Evolutionary conservation across 2,329 filamentous ascomycete genomes (phyloP), one percentile per base, ranked within the genome.

Genomic region (Neonectria ditissima): DNA sequence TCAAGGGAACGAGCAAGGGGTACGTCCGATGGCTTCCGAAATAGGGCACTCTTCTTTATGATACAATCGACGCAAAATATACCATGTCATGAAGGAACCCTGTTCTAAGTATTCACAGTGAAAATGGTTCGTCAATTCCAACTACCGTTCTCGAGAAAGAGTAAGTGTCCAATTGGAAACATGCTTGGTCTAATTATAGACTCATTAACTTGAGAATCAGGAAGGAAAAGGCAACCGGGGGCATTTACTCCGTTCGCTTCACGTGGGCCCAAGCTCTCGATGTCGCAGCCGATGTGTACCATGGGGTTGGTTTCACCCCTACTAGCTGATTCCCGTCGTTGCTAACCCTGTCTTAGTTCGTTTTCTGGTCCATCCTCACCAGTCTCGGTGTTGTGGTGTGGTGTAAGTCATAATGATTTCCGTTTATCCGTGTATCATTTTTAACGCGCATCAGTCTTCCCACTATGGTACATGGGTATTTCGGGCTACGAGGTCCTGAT

Each of bases 401-500:
- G 96, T 99, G 91, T 93, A 88, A 86, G 91, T 87, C 24, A 10
- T 37, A 53, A 20, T 22, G 30, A 37, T 28, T 30, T 53, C 48
- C n/a, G 5, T 51, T 59, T 30, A 11, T 11, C n/a, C n/a, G n/a
- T 53, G 28, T 14, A 14, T 45, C n/a, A n/a, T 28, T 39, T 71
- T 71, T 75, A 48, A 76, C 55, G 48, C 16, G 47, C 24, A 47
- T 43, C 53, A 93, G 91, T 97, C 79, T 99, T 99, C 77, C 96
- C 96, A 14, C 87, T 99, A 11, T 99, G 96, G 96, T 89, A 97
- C 78, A 99, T 99, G 96, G 96, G 96, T 28, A 97, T 99, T 65
- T 98, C 95, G 4, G 96, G 96, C 66, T 99, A 96, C 76, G 96
- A 99, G 80, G 91, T 90, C 45, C 85, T 97, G 69, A 90, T 99